phyloP scores from a whole-genome alignment of 768 basidiomycete genomes.

The Pleurotus salmoneostramineus region DNA sequence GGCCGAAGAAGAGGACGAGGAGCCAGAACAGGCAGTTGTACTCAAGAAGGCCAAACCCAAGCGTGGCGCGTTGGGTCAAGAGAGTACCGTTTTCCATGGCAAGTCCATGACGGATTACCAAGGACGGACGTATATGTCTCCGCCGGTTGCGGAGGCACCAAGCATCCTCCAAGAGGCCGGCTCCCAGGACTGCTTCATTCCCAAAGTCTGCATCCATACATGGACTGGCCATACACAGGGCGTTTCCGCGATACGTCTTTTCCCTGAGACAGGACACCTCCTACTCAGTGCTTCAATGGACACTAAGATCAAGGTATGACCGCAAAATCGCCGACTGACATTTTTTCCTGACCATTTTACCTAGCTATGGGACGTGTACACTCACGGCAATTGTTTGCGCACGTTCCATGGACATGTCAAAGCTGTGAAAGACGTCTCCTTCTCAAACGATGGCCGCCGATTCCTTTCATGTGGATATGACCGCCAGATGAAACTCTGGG shows the following conservation, averaged over 20 bases:
- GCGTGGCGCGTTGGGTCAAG: slow-evolving; percentile 78
- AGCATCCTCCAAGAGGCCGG: slow-evolving; percentile 77
- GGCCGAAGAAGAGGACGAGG: slow-evolving; percentile 61
- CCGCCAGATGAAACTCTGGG: slow-evolving; percentile 98
- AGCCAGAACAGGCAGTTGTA: slow-evolving; percentile 52
- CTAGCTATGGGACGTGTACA: slow-evolving; percentile 98
- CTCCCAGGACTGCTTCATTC: slow-evolving; percentile 88
- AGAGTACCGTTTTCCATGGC: slow-evolving; percentile 95
- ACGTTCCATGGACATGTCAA: slow-evolving; percentile 97
- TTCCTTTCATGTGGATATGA: slow-evolving; percentile 96
- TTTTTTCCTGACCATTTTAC: slow-evolving; percentile 1
- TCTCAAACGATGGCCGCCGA: slow-evolving; percentile 86
- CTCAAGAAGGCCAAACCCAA: slow-evolving; percentile 78
- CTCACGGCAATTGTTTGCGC: slow-evolving; percentile 91
- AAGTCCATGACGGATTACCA: slow-evolving; percentile 97
- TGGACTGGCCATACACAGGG: slow-evolving; percentile 98
- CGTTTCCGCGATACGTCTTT: slow-evolving; percentile 89
- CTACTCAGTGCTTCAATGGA: slow-evolving; percentile 96
- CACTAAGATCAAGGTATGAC: slow-evolving; percentile 88
- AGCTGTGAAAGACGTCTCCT: slow-evolving; percentile 94
- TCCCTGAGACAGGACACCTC: slow-evolving; percentile 91
- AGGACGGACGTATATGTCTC: slow-evolving; percentile 96
- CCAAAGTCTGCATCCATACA: slow-evolving; percentile 93
- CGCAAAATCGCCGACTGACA: neutral
- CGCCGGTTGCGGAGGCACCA: slow-evolving; percentile 85